Percentiles rank a stretch among this genome's conserved stretches.
Evolutionary conservation across 768 basidiomycete genomes (phyloP).

Genomic region (Amanita thiersii): DNA sequence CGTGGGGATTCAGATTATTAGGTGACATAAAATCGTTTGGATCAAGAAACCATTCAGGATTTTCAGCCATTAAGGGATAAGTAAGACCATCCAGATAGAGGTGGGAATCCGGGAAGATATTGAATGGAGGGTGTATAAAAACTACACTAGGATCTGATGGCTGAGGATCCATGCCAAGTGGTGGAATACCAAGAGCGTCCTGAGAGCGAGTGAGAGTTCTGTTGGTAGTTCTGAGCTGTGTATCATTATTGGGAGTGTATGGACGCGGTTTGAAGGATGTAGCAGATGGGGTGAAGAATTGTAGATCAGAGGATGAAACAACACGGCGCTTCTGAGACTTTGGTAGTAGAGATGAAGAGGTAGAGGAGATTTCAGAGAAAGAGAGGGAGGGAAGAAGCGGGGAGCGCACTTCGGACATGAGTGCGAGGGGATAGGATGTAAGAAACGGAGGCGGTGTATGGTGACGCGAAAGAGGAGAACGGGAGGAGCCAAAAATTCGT

Average conservation of each 20-base stretch:
- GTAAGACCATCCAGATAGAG: conserved; percentile 58
- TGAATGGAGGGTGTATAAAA: conserved; percentile 74
- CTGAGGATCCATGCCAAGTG: conserved; percentile 59
- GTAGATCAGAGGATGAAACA: conserved; percentile 35
- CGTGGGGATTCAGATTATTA: conserved; percentile 35
- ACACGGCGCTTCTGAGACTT: conserved; percentile 41
- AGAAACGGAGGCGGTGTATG: conserved; percentile 5
- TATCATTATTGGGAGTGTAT: conserved; percentile 36
- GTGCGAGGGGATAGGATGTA: conserved; percentile 7
- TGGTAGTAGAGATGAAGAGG: conserved; percentile 18
- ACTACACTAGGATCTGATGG: conserved; percentile 55
- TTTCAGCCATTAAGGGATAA: conserved; percentile 64
- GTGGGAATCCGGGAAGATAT: conserved; percentile 53
- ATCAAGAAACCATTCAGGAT: conserved; percentile 76
- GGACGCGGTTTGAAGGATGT: conserved; percentile 60
- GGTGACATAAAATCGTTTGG: conserved; percentile 52
- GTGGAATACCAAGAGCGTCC: conserved; percentile 35
- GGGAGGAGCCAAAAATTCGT: conserved; percentile 8
- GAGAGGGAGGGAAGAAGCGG: conserved; percentile 19
- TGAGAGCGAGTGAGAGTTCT: conserved; percentile 24
- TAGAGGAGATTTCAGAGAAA: conserved; percentile 13
- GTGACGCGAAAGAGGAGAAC: conserved; percentile 15
- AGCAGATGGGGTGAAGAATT: conserved; percentile 58
- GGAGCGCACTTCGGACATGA: conserved; percentile 14
- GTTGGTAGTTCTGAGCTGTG: conserved; percentile 17